phyloP scores from a whole-genome alignment of 140 eudicot species.

The Anethum foeniculum region DNA sequence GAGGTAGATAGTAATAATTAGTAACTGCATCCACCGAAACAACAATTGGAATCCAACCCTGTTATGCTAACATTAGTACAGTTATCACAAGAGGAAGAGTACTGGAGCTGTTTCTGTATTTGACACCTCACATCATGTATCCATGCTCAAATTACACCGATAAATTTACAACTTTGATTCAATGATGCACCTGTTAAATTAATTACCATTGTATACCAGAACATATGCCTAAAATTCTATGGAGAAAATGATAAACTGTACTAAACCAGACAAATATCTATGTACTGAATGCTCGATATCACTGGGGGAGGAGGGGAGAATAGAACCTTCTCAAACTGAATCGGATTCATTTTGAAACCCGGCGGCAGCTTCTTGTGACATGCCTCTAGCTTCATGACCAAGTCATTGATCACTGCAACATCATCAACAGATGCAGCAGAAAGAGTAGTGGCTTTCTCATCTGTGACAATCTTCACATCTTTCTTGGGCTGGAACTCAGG shows the following conservation, averaged over 20 bases:
- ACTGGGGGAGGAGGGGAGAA: neutral
- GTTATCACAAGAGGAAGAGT: neutral
- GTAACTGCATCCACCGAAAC: neutral
- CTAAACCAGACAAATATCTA: neutral
- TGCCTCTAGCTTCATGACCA: slow-evolving; percentile 38
- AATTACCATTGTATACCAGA: neutral
- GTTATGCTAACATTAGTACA: neutral
- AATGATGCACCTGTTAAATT: neutral
- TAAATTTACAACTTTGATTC: too few relatives aligned
- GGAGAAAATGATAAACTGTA: neutral
- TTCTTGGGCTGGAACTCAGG: slow-evolving; percentile 71
- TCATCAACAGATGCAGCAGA: slow-evolving; percentile 76
- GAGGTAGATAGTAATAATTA: neutral
- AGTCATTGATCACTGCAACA: slow-evolving; percentile 50
- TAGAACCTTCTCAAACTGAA: slow-evolving; percentile 82
- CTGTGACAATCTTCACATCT: slow-evolving; percentile 66
- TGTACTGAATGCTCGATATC: neutral
- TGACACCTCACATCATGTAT: neutral
- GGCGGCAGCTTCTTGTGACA: slow-evolving; percentile 47
- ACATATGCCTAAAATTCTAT: neutral
- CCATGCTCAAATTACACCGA: neutral
- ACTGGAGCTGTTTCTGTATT: too few relatives aligned
- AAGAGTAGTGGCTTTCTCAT: slow-evolving; percentile 65
- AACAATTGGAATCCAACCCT: neutral
- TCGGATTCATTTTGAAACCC: slow-evolving; percentile 73